phyloP scores from a whole-genome alignment of 2,329 filamentous ascomycete genomes.

The Didymella pinodella region DNA sequence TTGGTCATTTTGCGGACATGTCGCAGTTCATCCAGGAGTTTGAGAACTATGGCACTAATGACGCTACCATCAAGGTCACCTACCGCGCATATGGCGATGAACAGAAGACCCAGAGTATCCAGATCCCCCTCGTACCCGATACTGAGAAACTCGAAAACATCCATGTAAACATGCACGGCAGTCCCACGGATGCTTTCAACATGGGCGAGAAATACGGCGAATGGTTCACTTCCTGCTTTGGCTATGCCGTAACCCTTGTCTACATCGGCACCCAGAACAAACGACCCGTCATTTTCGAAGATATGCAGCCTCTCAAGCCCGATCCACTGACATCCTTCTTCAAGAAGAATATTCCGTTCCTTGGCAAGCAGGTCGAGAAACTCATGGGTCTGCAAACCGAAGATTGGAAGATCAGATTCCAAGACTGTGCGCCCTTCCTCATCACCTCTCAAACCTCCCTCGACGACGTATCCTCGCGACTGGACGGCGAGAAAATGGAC shows the following conservation, averaged over 20 bases:
- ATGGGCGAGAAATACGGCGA: slow-evolving; percentile 54
- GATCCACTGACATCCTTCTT: slow-evolving; percentile 28
- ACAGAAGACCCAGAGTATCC: slow-evolving; percentile 38
- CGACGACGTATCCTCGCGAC: slow-evolving; percentile 65
- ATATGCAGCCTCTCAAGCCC: slow-evolving; percentile 33
- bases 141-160: slow-evolving; percentile 46
- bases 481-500: slow-evolving; percentile 51
- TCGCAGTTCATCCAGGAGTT: slow-evolving; percentile 54
- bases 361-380: slow-evolving; percentile 18
- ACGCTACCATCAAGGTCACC: slow-evolving; percentile 50
- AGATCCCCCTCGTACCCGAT: slow-evolving; percentile 53
- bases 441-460: slow-evolving; percentile 75
- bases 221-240: slow-evolving; percentile 57
- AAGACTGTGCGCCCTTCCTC: slow-evolving; percentile 78
- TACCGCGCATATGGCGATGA: slow-evolving; percentile 48
- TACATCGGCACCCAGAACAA: slow-evolving; percentile 53
- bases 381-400: slow-evolving; percentile 47
- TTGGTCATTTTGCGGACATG: slow-evolving; percentile 52
- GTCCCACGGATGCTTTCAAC: slow-evolving; percentile 52
- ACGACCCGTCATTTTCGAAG: slow-evolving; percentile 52
- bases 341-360: slow-evolving; percentile 26
- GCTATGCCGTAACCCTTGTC: slow-evolving; percentile 53
- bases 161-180: slow-evolving; percentile 56
- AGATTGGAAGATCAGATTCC: slow-evolving; percentile 66
- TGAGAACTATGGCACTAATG: slow-evolving; percentile 34